Evolutionary conservation across 2,329 filamentous ascomycete species (phyloP), one percentile per base, ranked within the genome.

Genomic region (Knufia fluminis): DNA sequence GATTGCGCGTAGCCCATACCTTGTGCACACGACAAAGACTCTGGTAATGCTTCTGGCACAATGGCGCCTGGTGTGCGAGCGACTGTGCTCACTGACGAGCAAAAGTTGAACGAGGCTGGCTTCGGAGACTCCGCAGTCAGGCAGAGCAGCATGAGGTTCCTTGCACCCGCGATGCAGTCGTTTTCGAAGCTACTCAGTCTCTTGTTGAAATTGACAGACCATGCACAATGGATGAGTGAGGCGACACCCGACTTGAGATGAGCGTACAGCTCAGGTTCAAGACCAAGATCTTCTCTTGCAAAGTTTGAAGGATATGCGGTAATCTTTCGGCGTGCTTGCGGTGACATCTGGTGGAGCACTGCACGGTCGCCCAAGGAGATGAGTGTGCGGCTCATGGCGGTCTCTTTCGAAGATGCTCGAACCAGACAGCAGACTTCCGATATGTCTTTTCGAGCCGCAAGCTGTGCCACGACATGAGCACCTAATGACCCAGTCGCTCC

Each of bases 401-500:
- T 68, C 1, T 68, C 59, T 3, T 57, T 51, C 19, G 65, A 69
- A 24, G 60, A 59, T 23, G 71, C 76, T 46, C 79, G 73, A n/a
- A 82, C 69, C 1, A 83, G 68, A 60, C 79, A 82, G 59, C 77
- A 75, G 3, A 83, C 66, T 40, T 66, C 70, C 4, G 61, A 57
- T 0, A 79, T 64, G 2, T 61, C 57, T 0, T 57, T 6, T 9
- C 61, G 53, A 3, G 61, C 56, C 1, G 63, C 57, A 4, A 80
- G 64, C 23, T 71, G 61, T 22, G 71, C 61, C 1, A 79, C 68
- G 1, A 82, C 66, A 55, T 83, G 79, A 0, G 77, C 71, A 1
- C 82, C 82, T 0, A 85, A 68, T 1, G 80, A 81, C 0, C 82
- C 82, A 0, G 82, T 85, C 0, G 75, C 75, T 2, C 82, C 82